Evolutionary conservation across 768 basidiomycete species (phyloP).

Genomic region (Kwoniella sp.): DNA sequence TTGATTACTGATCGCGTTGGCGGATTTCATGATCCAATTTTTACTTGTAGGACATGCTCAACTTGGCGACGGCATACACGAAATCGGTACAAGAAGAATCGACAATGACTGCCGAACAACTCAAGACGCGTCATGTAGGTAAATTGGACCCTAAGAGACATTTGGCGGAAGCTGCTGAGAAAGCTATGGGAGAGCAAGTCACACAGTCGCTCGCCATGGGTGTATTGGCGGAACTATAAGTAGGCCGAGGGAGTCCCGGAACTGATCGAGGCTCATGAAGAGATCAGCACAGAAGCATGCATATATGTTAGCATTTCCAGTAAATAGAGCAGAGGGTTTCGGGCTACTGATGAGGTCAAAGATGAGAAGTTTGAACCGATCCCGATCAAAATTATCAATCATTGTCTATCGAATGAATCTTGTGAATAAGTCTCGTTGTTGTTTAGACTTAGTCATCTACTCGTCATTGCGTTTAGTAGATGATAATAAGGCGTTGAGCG

Average conservation of each 20-base stretch:
- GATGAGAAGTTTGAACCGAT: too few relatives aligned
- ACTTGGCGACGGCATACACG: slow-evolving; percentile 90
- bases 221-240: slow-evolving; percentile 84
- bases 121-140: slow-evolving; percentile 96
- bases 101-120: slow-evolving; percentile 86
- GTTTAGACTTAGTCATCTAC: too few relatives aligned
- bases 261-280: slow-evolving; percentile 1
- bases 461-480: too few relatives aligned
- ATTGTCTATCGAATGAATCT: too few relatives aligned
- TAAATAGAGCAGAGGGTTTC: too few relatives aligned
- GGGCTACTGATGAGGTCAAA: too few relatives aligned
- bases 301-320: not conserved
- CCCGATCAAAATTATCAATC: too few relatives aligned
- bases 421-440: too few relatives aligned
- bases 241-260: too few relatives aligned
- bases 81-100: slow-evolving; percentile 98
- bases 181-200: slow-evolving; percentile 96
- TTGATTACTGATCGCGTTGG: too few relatives aligned
- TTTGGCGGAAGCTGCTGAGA: slow-evolving; percentile 94
- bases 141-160: slow-evolving; percentile 98
- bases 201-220: slow-evolving; percentile 93
- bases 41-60: slow-evolving; percentile 91
- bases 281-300: not conserved
- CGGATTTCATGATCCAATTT: too few relatives aligned
- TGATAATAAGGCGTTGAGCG: too few relatives aligned